Base-by-base conservation (phyloP, 768 basidiomycete species). In the Lentinula sp. region DNA sequence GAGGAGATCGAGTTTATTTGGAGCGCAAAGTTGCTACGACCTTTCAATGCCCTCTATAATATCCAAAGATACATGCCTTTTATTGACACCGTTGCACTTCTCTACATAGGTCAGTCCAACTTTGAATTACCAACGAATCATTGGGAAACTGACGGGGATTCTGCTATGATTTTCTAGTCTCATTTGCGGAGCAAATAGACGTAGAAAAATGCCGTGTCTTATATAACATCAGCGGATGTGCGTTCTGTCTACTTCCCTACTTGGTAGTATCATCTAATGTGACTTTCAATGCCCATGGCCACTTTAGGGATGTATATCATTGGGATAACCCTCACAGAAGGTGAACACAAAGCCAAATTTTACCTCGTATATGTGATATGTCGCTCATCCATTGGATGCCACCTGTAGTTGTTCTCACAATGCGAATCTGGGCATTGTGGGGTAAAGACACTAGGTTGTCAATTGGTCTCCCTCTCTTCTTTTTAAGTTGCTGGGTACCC, bases 341-440 rank as follows among this genome's bases (percentile, higher is more conserved):
- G 65, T 65, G 23, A 16, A 46, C 51, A 13, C n/a, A 5, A 8
- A 9, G 28, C 3, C 21, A 49, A 21, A 11, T 35, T 37, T 39
- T 31, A 28, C 28, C 28, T 28, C 3, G 28, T 18, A 21, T 3
- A 16, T 4, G 31, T 5, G 28, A 11, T 18, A 18, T 37, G 35
- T 5, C 4, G 16, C 34, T 55, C 53, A 55, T 21, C 9, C 34
- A 6, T 16, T 31, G 18, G 6, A 3, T 51, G 21, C 61, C 13
- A 62, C 40, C 2, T 37, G 4, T 34, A 67, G 66, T 64, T 39
- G 50, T 67, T 56, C 56, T 67, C 2, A 57, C 60, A 28, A 56
- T 66, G 46, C 52, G 63, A 21, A 64, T 48, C 18, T 64, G 63
- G 66, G 57, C 56, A 16, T 39, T 66, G n/a, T 65, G 65, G 63